Percentiles rank a stretch among this genome's conserved stretches.
Conservation (phyloP, 1,284 basidiomycete genomes). For the Athelia psychrophila region DNA sequence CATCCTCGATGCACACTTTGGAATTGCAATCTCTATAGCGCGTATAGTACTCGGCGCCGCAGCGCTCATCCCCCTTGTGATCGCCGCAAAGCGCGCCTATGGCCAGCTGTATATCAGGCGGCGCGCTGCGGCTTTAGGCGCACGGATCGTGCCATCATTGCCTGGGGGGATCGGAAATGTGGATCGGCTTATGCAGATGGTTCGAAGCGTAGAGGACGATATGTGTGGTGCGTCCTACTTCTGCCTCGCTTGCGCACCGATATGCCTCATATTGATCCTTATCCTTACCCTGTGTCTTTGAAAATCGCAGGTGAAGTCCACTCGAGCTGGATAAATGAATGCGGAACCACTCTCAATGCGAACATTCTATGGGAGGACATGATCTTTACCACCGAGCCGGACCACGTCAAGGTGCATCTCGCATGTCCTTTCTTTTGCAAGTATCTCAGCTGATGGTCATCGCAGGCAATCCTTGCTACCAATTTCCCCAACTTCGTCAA, state of each 20-base stretch:
- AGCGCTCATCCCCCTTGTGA: neutral
- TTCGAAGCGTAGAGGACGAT: conserved; percentile 2
- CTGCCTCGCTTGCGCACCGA: neutral
- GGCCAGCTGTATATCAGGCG: neutral
- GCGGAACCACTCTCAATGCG: conserved; percentile 23
- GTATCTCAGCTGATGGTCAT: too few species aligned
- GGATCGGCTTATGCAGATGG: conserved; percentile 23
- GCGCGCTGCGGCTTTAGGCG: conserved; percentile 17
- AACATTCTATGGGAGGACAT: conserved; percentile 21
- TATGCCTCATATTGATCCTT: neutral
- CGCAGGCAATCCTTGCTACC: conserved; percentile 17
- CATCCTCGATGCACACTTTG: neutral
- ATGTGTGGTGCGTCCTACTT: conserved; percentile 2
- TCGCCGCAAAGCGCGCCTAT: neutral
- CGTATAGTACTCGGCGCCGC: neutral
- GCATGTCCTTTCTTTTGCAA: neutral
- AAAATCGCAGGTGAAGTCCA: conserved; percentile 9
- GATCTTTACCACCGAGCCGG: conserved; percentile 33
- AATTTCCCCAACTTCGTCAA: conserved; percentile 18
- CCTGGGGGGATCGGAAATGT: conserved; percentile 20
- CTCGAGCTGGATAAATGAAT: conserved; percentile 12
- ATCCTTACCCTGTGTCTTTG: too few species aligned
- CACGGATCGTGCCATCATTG: conserved; percentile 15
- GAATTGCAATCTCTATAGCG: neutral
- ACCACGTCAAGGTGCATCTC: conserved; percentile 19